phyloP scores from a whole-genome alignment of 2,329 filamentous ascomycete genomes.

The Diaporthe aspalathi region DNA sequence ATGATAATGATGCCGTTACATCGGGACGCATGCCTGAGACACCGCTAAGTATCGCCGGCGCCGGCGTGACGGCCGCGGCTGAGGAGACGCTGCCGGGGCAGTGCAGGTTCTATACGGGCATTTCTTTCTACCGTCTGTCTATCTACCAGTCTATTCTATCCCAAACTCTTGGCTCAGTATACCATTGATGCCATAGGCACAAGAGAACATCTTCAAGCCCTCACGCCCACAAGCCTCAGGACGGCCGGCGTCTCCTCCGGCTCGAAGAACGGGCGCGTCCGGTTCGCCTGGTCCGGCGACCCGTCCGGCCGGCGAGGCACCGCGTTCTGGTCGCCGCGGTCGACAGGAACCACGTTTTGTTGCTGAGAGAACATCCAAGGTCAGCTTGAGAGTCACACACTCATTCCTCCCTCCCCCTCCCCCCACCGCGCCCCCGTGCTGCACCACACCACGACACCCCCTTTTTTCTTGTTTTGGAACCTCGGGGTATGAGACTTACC shows the following conservation, averaged over 20 bases:
- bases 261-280: conserved; percentile 23
- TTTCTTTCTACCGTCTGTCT: not conserved
- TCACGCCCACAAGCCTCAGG: conserved; percentile 29
- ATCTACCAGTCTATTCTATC: conserved; percentile 9
- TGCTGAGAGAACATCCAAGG: conserved; percentile 2
- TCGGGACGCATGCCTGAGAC: not conserved
- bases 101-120: not conserved
- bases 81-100: not conserved
- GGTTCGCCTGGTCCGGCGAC: conserved; percentile 19
- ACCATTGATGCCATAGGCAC: not conserved
- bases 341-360: conserved; percentile 34
- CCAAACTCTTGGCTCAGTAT: not conserved
- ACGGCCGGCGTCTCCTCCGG: conserved; percentile 29
- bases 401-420: too few species aligned
- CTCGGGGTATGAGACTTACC: too few species aligned
- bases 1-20: not conserved
- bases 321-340: not conserved
- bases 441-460: too few species aligned
- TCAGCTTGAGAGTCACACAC: not conserved
- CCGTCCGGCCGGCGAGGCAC: conserved; percentile 32
- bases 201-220: not conserved
- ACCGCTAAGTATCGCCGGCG: not conserved
- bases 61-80: not conserved
- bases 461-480: too few species aligned
- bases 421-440: too few species aligned